Base-by-base conservation (phyloP, 441 rosid species). In the Syzygium syzygioides region DNA sequence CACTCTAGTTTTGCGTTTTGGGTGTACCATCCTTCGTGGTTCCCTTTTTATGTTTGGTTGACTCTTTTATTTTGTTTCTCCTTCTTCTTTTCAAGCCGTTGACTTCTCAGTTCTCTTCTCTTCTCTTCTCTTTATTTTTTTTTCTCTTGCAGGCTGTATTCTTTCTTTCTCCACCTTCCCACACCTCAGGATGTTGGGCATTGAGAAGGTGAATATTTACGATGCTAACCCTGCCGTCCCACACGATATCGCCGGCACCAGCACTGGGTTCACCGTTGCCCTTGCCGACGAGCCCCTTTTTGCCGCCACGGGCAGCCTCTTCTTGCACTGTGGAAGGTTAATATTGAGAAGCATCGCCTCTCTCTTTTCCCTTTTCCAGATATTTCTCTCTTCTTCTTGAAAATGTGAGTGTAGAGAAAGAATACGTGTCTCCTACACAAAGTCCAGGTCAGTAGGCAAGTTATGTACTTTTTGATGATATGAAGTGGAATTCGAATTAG, bases 401-500 rank as follows among this genome's bases (percentile, higher is more conserved):
- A 3, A 34, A 71, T 1, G 9, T 19, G 7, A 34, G 1, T 19
- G 26, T 5, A 19, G 26, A 71, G 14, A 71, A 71, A 32, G 4
- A 11, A 71, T 4, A 5, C 7, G 0, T 37, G 4, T 5, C 28
- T 11, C 9, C 1, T 5, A 14, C 50, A 9, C 10, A 48, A 68
- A 68, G 48, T 68, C 79, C 18, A 9, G 23, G 14, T 14, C 48
- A 34, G 17, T 3, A 18, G 18, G 45, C 6, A 2, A 32, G 7
- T 32, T 32, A 4, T 15, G 7, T 0, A 1, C 26, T 1, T 62
- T 64, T 68, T 6, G 26, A 34, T 17, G 79, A 32, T 66, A 32
- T 8, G 14, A 66, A 66, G 25, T 0, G 2, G 0, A 66, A 17
- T 66, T 18, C 7, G 0, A 11, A 34, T 37, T 37, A 34, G 4